Evolutionary conservation across 2,329 filamentous ascomycete species (phyloP).

Genomic region (Capronia americana): DNA sequence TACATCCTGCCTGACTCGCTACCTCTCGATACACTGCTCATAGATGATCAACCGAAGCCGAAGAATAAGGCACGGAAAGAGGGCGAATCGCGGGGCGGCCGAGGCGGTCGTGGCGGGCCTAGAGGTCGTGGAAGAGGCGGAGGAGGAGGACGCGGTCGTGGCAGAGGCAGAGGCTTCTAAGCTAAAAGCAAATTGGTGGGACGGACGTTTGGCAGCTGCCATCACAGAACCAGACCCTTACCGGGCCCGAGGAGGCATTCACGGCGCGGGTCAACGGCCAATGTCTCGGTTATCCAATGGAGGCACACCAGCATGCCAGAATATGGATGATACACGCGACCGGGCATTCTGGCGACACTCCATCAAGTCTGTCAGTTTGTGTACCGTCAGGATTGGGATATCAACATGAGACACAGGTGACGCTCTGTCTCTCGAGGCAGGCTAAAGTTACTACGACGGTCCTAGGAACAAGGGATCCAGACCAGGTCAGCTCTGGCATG

Average conservation of each 20-base stretch:
- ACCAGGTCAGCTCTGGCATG: not conserved
- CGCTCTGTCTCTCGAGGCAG: not conserved
- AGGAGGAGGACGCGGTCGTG: constrained; percentile 64
- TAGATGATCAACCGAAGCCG: constrained; percentile 96
- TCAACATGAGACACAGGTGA: not conserved
- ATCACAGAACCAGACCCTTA: not conserved
- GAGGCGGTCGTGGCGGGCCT: constrained; percentile 52
- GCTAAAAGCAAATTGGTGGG: not conserved
- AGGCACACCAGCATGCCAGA: not conserved
- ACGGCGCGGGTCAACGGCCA: not conserved
- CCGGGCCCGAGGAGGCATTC: not conserved
- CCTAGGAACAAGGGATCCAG: not conserved
- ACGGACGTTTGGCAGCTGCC: not conserved
- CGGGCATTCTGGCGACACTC: not conserved
- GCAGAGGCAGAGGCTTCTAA: constrained; percentile 51
- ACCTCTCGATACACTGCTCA: constrained; percentile 90
- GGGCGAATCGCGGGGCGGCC: constrained; percentile 55
- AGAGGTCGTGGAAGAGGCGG: constrained; percentile 61
- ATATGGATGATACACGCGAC: not conserved
- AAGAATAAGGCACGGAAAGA: constrained; percentile 98
- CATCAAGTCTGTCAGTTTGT: not conserved
- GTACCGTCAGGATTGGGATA: not conserved
- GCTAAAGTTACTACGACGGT: not conserved
- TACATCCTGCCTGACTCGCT: constrained; percentile 95
- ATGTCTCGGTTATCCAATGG: not conserved